These are phyloP conservation scores for Suzukiozyma palmioleophila DNA, from an alignment of 1,139 yeast species.

Conservation along the genomic window DNA sequence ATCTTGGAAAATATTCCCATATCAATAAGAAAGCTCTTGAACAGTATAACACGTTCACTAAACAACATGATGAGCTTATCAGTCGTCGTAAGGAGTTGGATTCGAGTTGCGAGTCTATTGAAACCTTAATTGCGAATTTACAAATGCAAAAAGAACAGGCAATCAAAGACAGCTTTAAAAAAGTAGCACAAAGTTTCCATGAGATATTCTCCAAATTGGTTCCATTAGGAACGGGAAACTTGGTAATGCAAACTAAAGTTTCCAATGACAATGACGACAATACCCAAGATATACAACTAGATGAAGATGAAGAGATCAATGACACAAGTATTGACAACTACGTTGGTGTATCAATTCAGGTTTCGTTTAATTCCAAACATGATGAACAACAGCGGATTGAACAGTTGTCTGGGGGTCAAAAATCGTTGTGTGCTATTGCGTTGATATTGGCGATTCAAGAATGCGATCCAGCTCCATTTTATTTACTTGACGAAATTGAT, in stretches of 20 bases:
- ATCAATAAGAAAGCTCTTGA: conserved; percentile 90
- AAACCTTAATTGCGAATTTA: conserved; percentile 63
- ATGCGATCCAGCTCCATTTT: conserved; percentile 97
- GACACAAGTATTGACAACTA: conserved; percentile 51
- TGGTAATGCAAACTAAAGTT: conserved; percentile 56
- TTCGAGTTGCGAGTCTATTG: conserved; percentile 68
- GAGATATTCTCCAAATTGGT: conserved; percentile 76
- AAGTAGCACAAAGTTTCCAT: conserved; percentile 69
- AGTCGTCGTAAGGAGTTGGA: conserved; percentile 67
- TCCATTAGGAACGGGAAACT: conserved; percentile 75
- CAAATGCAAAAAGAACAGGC: conserved; percentile 82
- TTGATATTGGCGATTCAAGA: conserved; percentile 88
- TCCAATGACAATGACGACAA: conserved; percentile 15
- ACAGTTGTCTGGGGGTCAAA: conserved; percentile 95
- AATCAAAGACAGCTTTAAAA: conserved; percentile 70
- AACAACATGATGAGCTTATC: conserved; percentile 64
- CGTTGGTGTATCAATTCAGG: conserved; percentile 80
- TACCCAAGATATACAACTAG: conserved; percentile 13
- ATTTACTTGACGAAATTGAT: conserved; percentile 92
- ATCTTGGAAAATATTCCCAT: conserved; percentile 62
- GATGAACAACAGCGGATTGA: conserved; percentile 88
- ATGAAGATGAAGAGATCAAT: conserved; percentile 16
- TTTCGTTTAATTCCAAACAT: conserved; percentile 81
- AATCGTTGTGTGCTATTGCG: conserved; percentile 91
- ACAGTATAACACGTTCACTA: conserved; percentile 70